phyloP scores from a whole-genome alignment of 2,329 filamentous ascomycete species.

The Cladosporium sp. region DNA sequence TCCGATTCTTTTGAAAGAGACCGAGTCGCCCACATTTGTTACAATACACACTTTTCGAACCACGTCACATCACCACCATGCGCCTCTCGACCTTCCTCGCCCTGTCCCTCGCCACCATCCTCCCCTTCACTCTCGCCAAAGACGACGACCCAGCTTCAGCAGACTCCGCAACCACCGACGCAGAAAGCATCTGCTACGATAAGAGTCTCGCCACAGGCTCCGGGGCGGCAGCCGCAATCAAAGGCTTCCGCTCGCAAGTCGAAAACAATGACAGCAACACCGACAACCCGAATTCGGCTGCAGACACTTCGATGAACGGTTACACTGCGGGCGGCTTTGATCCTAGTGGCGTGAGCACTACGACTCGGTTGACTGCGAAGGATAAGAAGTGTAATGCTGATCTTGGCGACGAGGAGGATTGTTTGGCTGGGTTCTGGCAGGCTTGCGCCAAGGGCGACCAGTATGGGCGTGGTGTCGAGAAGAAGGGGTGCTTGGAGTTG shows the following conservation, averaged over 20 bases:
- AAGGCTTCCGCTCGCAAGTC: slow-evolving; percentile 5
- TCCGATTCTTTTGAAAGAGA: no score
- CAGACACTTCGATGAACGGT: slow-evolving; percentile 1
- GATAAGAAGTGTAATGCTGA: not conserved
- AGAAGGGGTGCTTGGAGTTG: slow-evolving; percentile 3
- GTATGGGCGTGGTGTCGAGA: not conserved
- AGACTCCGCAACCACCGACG: not conserved
- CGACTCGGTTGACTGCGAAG: not conserved
- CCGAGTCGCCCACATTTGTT: no score
- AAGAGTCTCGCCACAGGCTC: slow-evolving; percentile 3
- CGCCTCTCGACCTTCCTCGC: not conserved
- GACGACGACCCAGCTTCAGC: slow-evolving; percentile 5
- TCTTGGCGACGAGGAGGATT: slow-evolving; percentile 1
- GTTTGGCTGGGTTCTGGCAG: slow-evolving; percentile 1
- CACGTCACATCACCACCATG: not conserved
- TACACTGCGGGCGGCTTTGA: slow-evolving; percentile 6
- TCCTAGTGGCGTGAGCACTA: slow-evolving; percentile 2
- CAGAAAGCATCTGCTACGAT: not conserved
- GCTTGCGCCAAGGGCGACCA: not conserved
- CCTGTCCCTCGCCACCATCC: not conserved
- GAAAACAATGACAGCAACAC: slow-evolving; percentile 5
- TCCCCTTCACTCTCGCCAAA: not conserved
- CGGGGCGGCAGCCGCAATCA: slow-evolving; percentile 5
- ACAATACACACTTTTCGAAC: no score
- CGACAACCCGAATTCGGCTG: not conserved